A percentile compares a stretch with the other conserved stretches of the same genome.
These are phyloP conservation scores for Phytophthora citricola DNA, from an alignment of 352 stramenopile species.

Conservation along the genomic window DNA sequence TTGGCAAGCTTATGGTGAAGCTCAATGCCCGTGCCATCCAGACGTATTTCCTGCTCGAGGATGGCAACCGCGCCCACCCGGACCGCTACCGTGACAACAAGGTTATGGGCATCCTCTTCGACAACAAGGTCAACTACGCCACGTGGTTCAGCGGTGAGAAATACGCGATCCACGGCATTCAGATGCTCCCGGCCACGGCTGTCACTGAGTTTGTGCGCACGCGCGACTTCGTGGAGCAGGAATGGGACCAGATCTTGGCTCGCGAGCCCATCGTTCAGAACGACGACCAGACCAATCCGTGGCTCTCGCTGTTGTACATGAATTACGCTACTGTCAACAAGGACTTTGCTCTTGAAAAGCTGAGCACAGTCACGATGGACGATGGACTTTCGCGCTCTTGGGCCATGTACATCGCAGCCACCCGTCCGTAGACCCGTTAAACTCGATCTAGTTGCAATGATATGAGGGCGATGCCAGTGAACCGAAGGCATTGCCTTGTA, in stretches of 20 bases:
- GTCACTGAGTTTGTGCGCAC: constrained; percentile 66
- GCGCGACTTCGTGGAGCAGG: constrained; percentile 55
- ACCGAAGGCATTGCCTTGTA: constrained; percentile 20
- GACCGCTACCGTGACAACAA: constrained; percentile 57
- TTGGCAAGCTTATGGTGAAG: constrained; percentile 58
- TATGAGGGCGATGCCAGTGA: constrained; percentile 17
- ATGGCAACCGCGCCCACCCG: constrained; percentile 49
- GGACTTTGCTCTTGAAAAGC: constrained; percentile 51
- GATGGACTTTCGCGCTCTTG: constrained; percentile 77
- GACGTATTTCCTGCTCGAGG: constrained; percentile 60
- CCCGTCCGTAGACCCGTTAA: constrained; percentile 30
- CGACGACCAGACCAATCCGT: constrained; percentile 59
- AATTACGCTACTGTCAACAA: constrained; percentile 81
- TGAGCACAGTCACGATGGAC: constrained; percentile 70
- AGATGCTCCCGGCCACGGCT: constrained; percentile 77
- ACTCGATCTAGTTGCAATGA: constrained; percentile 19
- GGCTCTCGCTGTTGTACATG: constrained; percentile 79
- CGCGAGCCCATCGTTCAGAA: constrained; percentile 46
- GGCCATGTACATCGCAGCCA: constrained; percentile 80
- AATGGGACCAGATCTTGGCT: constrained; percentile 58
- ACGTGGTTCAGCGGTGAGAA: constrained; percentile 80
- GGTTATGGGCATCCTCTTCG: constrained; percentile 76
- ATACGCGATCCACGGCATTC: constrained; percentile 80
- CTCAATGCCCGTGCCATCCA: constrained; percentile 52
- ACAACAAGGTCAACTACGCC: constrained; percentile 80